These are phyloP conservation scores for Trichomonas vaginalis DNA, from an alignment of 208 protist species.

Conservation along the genomic window DNA sequence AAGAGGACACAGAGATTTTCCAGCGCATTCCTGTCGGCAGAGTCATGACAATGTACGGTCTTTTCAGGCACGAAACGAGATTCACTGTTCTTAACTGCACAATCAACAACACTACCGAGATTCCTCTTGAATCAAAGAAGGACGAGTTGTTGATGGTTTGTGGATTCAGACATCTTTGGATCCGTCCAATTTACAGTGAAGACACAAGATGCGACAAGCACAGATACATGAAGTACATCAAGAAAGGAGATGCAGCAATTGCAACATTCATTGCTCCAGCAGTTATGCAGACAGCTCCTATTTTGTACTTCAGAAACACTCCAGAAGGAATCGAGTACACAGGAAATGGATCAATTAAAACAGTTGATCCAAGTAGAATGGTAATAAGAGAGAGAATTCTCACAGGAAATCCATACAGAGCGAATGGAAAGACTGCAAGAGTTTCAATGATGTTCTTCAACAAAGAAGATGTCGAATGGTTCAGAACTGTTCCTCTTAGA, in stretches of 20 bases:
- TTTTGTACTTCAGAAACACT: neutral
- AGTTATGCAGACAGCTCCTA: neutral
- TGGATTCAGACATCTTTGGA: slow-evolving; percentile 3
- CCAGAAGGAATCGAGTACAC: neutral
- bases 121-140: neutral
- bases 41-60: neutral
- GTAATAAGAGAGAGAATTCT: neutral
- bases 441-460: slow-evolving; percentile 13
- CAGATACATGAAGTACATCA: neutral
- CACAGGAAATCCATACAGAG: neutral
- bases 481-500: neutral
- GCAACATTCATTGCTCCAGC: slow-evolving; percentile 12
- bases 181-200: neutral
- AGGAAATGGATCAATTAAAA: neutral
- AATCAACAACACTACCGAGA: neutral
- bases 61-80: neutral
- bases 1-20: neutral
- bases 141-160: neutral
- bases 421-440: neutral
- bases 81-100: neutral
- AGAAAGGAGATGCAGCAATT: neutral
- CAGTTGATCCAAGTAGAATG: neutral
- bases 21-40: neutral
- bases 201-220: neutral
- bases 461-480: neutral